Percentiles rank a stretch among this genome's conserved stretches.
Evolutionary conservation across 306 rosid species (phyloP).

Genomic region (Quillaja saponaria): DNA sequence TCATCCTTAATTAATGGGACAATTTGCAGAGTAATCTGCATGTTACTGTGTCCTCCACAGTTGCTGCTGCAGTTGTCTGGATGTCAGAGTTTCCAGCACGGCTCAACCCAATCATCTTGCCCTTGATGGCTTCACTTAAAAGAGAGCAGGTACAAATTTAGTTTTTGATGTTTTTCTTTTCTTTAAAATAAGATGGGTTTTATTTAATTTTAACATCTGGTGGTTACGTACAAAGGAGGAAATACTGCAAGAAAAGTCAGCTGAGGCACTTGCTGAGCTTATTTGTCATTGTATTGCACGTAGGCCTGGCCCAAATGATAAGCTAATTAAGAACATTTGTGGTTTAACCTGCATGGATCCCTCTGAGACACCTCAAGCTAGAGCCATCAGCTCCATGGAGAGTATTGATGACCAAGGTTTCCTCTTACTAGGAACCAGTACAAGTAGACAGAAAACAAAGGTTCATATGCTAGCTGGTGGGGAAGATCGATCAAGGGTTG

Average conservation of each 20-base stretch:
- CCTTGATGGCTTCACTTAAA: conserved; percentile 92
- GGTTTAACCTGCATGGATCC: conserved; percentile 83
- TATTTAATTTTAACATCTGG: conserved; percentile 23
- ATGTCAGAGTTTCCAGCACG: conserved; percentile 88
- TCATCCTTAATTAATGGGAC: conserved; percentile 36
- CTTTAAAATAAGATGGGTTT: too few species aligned
- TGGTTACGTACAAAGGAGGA: too few species aligned
- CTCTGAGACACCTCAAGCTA: conserved; percentile 94
- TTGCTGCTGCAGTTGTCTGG: conserved; percentile 97
- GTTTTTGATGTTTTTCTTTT: conserved; percentile 3
- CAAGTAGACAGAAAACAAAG: conserved; percentile 69
- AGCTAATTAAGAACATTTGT: conserved; percentile 87
- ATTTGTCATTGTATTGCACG: conserved; percentile 78
- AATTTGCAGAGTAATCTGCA: conserved; percentile 84
- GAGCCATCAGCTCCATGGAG: conserved; percentile 68
- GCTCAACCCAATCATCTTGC: conserved; percentile 86
- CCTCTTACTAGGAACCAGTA: conserved; percentile 54
- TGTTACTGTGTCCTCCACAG: conserved; percentile 80
- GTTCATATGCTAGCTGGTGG: conserved; percentile 65
- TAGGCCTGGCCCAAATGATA: conserved; percentile 89
- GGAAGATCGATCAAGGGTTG: conserved; percentile 84
- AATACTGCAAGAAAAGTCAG: conserved; percentile 85
- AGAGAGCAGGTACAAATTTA: conserved; percentile 79
- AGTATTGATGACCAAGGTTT: conserved; percentile 86
- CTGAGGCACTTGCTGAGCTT: conserved; percentile 96